Evolutionary conservation across 176 grass and related monocot genomes (phyloP).

Genomic region (Puccinellia tenuiflora): DNA sequence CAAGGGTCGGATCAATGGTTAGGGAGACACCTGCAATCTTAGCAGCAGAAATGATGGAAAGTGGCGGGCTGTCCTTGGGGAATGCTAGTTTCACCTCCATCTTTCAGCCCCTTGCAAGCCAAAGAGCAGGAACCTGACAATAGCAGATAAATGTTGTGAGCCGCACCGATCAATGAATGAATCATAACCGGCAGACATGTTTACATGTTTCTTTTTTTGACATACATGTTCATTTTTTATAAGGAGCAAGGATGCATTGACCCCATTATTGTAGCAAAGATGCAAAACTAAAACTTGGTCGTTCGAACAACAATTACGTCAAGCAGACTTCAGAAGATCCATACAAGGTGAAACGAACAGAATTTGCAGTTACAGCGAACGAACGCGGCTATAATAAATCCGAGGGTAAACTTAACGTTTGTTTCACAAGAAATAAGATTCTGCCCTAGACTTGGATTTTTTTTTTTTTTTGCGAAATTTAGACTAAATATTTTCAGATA

Average conservation of each 20-base stretch:
- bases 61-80: constrained; percentile 48
- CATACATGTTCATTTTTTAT: no score
- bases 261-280: no score
- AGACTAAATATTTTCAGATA: no score
- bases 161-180: no score
- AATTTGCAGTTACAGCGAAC: background rate
- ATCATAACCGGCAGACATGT: background rate
- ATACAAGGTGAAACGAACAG: background rate
- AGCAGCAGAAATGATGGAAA: constrained; percentile 61
- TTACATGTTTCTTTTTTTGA: no score
- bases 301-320: background rate
- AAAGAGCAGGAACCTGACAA: background rate
- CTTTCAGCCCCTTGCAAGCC: background rate
- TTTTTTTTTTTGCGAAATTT: no score
- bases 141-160: background rate
- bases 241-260: background rate
- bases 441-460: no score
- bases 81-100: constrained; percentile 62
- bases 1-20: constrained; percentile 43
- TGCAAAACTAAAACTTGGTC: background rate
- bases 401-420: no score
- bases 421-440: no score
- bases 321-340: background rate
- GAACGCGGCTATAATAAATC: background rate
- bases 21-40: constrained; percentile 49